These are phyloP conservation scores for Haematococcus lacustris DNA, from an alignment of 139 green algal genomes.

Conservation along the genomic window DNA sequence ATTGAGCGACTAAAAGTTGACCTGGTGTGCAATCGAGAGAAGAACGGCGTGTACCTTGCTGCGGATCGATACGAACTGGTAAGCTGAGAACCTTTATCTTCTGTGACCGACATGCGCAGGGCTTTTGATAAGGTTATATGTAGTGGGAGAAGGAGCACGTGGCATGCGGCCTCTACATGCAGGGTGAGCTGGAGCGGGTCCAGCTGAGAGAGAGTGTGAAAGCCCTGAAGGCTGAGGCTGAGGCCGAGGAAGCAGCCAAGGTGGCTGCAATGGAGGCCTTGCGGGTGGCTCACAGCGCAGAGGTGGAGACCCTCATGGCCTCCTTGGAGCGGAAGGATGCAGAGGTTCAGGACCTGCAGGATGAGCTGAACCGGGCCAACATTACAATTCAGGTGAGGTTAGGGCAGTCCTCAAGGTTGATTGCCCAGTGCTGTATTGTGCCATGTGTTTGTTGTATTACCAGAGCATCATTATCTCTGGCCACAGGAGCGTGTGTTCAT, in stretches of 20 bases:
- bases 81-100: no score
- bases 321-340: neutral
- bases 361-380: conserved; percentile 26
- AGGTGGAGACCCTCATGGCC: neutral
- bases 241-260: conserved; percentile 32
- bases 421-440: neutral
- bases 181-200: conserved; percentile 66
- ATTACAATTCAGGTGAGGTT: conserved; percentile 15
- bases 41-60: conserved; percentile 83
- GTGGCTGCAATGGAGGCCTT: conserved; percentile 28
- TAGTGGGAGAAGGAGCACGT: no score
- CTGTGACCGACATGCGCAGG: no score
- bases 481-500: conserved; percentile 59
- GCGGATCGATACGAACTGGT: conserved; percentile 48
- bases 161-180: no score
- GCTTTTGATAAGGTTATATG: no score
- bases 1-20: conserved; percentile 90
- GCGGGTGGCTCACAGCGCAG: conserved; percentile 14
- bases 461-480: no score
- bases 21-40: conserved; percentile 75
- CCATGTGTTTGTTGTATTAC: neutral
- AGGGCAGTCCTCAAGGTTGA: neutral
- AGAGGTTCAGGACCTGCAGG: conserved; percentile 13
- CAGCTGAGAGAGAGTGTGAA: conserved; percentile 45
- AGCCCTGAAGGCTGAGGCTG: conserved; percentile 27